Percentiles rank a stretch among this genome's conserved stretches.
Evolutionary conservation across 2,329 filamentous ascomycete species (phyloP).

Genomic region (Epichloe hybrida): DNA sequence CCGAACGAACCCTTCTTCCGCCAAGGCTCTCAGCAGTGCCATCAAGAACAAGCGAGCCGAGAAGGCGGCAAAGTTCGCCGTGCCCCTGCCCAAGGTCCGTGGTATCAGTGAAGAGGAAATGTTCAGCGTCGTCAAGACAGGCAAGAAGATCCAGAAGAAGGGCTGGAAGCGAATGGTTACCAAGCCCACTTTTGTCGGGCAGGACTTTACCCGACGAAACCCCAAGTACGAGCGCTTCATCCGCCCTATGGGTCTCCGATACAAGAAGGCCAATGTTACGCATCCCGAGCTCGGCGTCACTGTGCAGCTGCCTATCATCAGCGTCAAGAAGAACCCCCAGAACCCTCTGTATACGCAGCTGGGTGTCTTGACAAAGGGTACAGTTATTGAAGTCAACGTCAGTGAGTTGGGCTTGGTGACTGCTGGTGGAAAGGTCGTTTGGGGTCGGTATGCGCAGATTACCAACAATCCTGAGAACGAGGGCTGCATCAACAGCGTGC

Average conservation of each 20-base stretch:
- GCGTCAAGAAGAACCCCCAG: conserved; percentile 56
- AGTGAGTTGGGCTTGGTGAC: conserved; percentile 84
- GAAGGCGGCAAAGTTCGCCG: conserved; percentile 85
- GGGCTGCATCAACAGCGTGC: conserved; percentile 30
- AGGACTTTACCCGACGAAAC: conserved; percentile 77
- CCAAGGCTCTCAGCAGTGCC: conserved; percentile 62
- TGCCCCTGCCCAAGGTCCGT: conserved; percentile 85
- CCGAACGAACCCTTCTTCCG: conserved; percentile 44
- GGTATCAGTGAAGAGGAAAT: conserved; percentile 91
- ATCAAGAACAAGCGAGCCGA: conserved; percentile 94
- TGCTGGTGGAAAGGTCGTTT: conserved; percentile 81
- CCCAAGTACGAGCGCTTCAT: conserved; percentile 59
- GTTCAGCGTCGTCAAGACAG: conserved; percentile 93
- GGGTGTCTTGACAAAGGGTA: conserved; percentile 78
- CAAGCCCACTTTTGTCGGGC: conserved; percentile 62
- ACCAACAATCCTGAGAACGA: conserved; percentile 36
- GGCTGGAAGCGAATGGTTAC: conserved; percentile 58
- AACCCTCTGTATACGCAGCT: conserved; percentile 86
- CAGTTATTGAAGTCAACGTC: conserved; percentile 76
- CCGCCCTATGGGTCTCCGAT: conserved; percentile 34
- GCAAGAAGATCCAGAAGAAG: conserved; percentile 88
- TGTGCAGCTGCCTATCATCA: conserved; percentile 69
- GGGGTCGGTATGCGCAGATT: conserved; percentile 61
- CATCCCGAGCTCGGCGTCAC: conserved; percentile 76
- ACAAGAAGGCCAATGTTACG: conserved; percentile 41